phyloP scores from a whole-genome alignment of 2,329 filamentous ascomycete genomes.

The Ploettnerulaceae sp. region DNA sequence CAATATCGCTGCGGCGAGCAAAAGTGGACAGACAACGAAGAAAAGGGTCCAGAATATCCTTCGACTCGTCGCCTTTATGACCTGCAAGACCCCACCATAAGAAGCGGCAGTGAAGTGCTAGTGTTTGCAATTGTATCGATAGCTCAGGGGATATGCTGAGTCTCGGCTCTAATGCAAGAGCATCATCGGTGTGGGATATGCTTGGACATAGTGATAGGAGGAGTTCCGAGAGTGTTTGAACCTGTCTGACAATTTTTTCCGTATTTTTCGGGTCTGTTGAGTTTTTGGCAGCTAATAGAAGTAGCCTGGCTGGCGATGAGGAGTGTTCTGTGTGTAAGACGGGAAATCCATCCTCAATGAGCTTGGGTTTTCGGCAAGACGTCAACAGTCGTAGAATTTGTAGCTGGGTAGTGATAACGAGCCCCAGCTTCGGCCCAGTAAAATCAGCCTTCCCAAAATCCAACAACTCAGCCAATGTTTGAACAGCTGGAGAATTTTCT shows the following conservation, averaged over 20 bases:
- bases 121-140: slow-evolving; percentile 57
- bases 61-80: slow-evolving; percentile 55
- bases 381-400: slow-evolving; percentile 61
- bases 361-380: slow-evolving; percentile 52
- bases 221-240: slow-evolving; percentile 61
- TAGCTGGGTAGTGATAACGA: slow-evolving; percentile 60
- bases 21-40: slow-evolving; percentile 59
- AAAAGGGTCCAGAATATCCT: slow-evolving; percentile 62
- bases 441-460: slow-evolving; percentile 49
- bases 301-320: slow-evolving; percentile 54
- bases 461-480: slow-evolving; percentile 54
- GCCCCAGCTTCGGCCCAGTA: slow-evolving; percentile 42
- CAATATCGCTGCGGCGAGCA: slow-evolving; percentile 42
- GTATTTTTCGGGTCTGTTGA: slow-evolving; percentile 41
- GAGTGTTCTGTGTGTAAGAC: slow-evolving; percentile 48
- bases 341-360: slow-evolving; percentile 53
- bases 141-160: slow-evolving; percentile 51
- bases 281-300: slow-evolving; percentile 41
- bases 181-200: slow-evolving; percentile 59
- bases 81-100: slow-evolving; percentile 60
- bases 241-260: slow-evolving; percentile 57
- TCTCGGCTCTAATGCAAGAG: slow-evolving; percentile 46
- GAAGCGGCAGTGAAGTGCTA: slow-evolving; percentile 58
- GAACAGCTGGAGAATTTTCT: slow-evolving; percentile 36
- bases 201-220: slow-evolving; percentile 63